phyloP scores from a whole-genome alignment of 345 rosid genomes.

The Iberis pinnata region DNA sequence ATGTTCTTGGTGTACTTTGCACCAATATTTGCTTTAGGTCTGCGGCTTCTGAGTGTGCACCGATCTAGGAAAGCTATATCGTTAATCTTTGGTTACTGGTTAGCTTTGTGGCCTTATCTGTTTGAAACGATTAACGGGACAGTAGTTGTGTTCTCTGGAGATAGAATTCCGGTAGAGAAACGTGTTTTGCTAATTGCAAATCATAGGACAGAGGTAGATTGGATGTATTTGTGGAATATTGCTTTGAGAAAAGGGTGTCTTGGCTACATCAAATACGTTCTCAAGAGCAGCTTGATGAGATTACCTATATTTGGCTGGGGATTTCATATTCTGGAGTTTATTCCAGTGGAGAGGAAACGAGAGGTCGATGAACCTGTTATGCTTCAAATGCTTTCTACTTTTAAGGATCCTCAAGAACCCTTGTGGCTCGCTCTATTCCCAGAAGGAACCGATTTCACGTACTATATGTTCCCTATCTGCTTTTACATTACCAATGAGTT shows the following conservation, averaged over 20 bases:
- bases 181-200: slow-evolving; percentile 62
- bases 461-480: slow-evolving; percentile 23
- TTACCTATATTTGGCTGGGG: slow-evolving; percentile 82
- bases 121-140: slow-evolving; percentile 74
- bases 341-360: slow-evolving; percentile 80
- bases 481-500: slow-evolving; percentile 10
- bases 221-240: slow-evolving; percentile 89
- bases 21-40: slow-evolving; percentile 37
- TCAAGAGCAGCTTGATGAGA: slow-evolving; percentile 80
- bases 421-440: slow-evolving; percentile 91
- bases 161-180: slow-evolving; percentile 43
- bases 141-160: slow-evolving; percentile 60
- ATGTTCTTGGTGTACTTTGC: slow-evolving; percentile 57
- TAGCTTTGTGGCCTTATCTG: slow-evolving; percentile 77
- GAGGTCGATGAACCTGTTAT: slow-evolving; percentile 61
- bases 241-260: slow-evolving; percentile 71
- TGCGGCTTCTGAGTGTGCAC: slow-evolving; percentile 44
- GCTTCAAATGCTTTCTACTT: slow-evolving; percentile 52
- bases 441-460: slow-evolving; percentile 89
- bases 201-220: slow-evolving; percentile 90
- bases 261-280: slow-evolving; percentile 66
- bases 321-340: slow-evolving; percentile 75
- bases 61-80: slow-evolving; percentile 50
- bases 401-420: slow-evolving; percentile 59
- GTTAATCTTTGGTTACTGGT: slow-evolving; percentile 59